Evolutionary conservation across 2,329 filamentous ascomycete species (phyloP), one percentile per base, ranked within the genome.

Genomic region (Arthroderma sp.): DNA sequence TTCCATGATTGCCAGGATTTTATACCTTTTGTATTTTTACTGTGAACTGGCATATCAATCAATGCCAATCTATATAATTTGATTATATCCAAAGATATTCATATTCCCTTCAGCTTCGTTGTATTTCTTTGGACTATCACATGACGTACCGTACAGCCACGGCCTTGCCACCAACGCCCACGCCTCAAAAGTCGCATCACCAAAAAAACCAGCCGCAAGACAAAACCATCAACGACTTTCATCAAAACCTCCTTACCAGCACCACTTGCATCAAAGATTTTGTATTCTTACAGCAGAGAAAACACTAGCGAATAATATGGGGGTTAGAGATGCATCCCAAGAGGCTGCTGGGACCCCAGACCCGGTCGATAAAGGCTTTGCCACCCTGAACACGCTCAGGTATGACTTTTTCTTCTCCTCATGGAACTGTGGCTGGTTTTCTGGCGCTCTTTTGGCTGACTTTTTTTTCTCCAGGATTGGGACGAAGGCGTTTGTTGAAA

Each of bases 381-480:
- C 88, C 54, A 95, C 87, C 32, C 70, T 91, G 50, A 82, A 86
- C 55, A 89, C 87, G 29, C 73, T 96, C 54, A 77, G 77, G 83
- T 85, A 71, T 57, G 78, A 67, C 53, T 50, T 11, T 27, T 38
- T 27, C 22, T 38, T 9, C 8, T n/a, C 9, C 37, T 27, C 37
- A 38, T 38, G 8, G 15, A n/a, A 38, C 22, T 8, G 15, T 27
- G 9, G 9, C 37, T 27, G 9, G 15, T 11, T 44, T n/a, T 3
- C 34, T 44, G 8, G 40, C 42, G 30, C 46, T 40, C 11, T 29
- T 29, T 36, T 38, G 29, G 40, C 50, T 50, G 42, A 50, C 38
- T 36, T 37, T 40, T 36, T 32, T 10, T 32, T 11, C 11, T 27
- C 4, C 42, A 82, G 78, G 53, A 76, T 80, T 51, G 78, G 78